Percentiles rank a stretch among this genome's conserved stretches.
phyloP scores from a whole-genome alignment of 768 basidiomycete species.

The Tylopilus sp. region DNA sequence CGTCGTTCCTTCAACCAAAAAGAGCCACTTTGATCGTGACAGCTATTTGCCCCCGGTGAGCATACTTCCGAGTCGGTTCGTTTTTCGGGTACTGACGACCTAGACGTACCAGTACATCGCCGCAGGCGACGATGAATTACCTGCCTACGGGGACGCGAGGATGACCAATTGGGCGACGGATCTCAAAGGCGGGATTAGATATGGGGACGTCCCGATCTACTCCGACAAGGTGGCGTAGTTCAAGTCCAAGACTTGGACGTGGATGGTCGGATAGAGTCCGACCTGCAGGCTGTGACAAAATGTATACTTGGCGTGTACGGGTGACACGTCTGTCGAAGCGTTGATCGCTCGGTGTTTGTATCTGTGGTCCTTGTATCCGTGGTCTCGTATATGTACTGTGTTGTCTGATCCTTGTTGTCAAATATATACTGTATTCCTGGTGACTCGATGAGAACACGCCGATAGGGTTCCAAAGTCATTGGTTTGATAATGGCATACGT shows the following conservation, averaged over 20 bases:
- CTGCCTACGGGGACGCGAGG: slow-evolving; percentile 30
- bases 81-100: background rate
- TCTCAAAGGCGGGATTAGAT: slow-evolving; percentile 28
- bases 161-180: slow-evolving; percentile 26
- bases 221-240: slow-evolving; percentile 25
- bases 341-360: slow-evolving; percentile 14
- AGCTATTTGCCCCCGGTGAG: slow-evolving; percentile 44
- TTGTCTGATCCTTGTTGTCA: background rate
- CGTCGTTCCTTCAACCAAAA: slow-evolving; percentile 32
- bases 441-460: background rate
- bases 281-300: background rate
- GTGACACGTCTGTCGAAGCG: slow-evolving; percentile 10
- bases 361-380: background rate
- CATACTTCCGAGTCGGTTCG: background rate
- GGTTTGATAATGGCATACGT: no score
- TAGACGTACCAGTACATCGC: slow-evolving; percentile 37
- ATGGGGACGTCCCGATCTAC: slow-evolving; percentile 43
- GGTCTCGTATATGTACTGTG: slow-evolving; percentile 1
- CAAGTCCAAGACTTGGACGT: slow-evolving; percentile 2
- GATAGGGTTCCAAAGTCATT: no score
- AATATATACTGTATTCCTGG: background rate
- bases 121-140: slow-evolving; percentile 32
- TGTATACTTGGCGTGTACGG: slow-evolving; percentile 2
- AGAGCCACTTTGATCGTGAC: slow-evolving; percentile 39
- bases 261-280: slow-evolving; percentile 8